These are phyloP conservation scores for Aspergillus floridensis DNA, from an alignment of 2,329 filamentous ascomycete genomes.

Conservation along the genomic window DNA sequence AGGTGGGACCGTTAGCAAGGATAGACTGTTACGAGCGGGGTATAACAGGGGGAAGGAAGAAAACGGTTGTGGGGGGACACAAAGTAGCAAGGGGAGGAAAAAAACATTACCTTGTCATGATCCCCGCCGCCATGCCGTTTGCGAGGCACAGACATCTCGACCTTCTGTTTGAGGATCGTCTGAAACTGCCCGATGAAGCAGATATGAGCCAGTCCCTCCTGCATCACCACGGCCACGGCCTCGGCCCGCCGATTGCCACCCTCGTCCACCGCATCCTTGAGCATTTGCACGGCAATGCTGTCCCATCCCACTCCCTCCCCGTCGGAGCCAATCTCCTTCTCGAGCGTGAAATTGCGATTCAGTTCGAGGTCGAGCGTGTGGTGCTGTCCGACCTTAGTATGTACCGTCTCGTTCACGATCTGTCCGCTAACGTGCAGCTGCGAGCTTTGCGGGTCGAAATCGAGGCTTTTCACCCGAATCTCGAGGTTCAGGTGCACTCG, in stretches of 20 bases:
- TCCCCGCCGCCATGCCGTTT: slow-evolving; percentile 49
- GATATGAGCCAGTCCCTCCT: slow-evolving; percentile 62
- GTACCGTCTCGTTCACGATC: slow-evolving; percentile 64
- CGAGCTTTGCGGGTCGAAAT: slow-evolving; percentile 67
- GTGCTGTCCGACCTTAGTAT: slow-evolving; percentile 64
- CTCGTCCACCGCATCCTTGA: slow-evolving; percentile 75
- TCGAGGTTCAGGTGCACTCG: slow-evolving; percentile 64
- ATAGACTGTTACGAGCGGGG: too few relatives aligned
- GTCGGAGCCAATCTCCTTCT: slow-evolving; percentile 64
- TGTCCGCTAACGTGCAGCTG: slow-evolving; percentile 67
- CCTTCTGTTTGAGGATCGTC: slow-evolving; percentile 49
- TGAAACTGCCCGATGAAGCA: slow-evolving; percentile 51
- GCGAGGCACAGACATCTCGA: slow-evolving; percentile 48
- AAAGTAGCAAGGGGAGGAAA: too few relatives aligned
- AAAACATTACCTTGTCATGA: slow-evolving; percentile 45
- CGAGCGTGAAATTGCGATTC: slow-evolving; percentile 80
- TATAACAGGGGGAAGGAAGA: too few relatives aligned
- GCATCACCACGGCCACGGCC: slow-evolving; percentile 88
- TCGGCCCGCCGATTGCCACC: slow-evolving; percentile 69
- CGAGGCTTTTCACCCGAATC: slow-evolving; percentile 63
- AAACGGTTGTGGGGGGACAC: too few relatives aligned
- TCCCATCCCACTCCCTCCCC: slow-evolving; percentile 69
- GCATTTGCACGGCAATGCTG: slow-evolving; percentile 73
- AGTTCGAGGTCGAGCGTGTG: slow-evolving; percentile 82
- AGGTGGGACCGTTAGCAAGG: not conserved